Base-by-base conservation (phyloP, 495 filamentous ascomycete genomes). In the Tuber indicum region DNA sequence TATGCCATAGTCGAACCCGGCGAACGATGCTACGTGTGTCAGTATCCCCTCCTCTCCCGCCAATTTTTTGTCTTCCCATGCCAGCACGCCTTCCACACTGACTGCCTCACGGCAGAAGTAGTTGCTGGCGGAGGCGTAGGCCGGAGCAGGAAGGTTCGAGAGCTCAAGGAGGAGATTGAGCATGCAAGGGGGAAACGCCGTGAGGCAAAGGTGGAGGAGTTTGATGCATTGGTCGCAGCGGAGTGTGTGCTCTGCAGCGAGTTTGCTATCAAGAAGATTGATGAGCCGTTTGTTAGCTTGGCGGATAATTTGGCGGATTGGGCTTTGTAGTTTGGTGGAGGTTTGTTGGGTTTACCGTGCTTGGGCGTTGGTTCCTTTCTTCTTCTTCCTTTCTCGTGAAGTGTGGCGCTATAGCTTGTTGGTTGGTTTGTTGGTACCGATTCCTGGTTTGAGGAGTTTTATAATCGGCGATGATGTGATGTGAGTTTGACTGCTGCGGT, bases 1-100 rank as follows among this genome's bases (percentile, higher is more conserved):
- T 99, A 98, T 82, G 96, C 96, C 4, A 96, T 99, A 69, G 96
- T 99, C 19, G 95, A 97, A 84, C 96, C 96, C 0, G 96, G 96
- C 1, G 96, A 99, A 86, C 90, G 92, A 80, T 99, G 96, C 83
- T 94, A 92, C 85, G 88, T 92, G 32, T 99, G 96, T 82, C 89
- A 90, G 7, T 84, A 97, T 70, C 96, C 96, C 41, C 86, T 98
- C 52, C 87, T 99, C 26, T 92, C 91, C 78, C 86, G 95, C 75
- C 93, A 97, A 83, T 99, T 98, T 85, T 99, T 97, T 77, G 96
- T 98, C 17, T 99, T 98, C 83, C 94, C 96, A 0, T 99, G 96
- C 84, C 96, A 98, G 86, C 96, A 99, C 85, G 94, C 94, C 32
- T 98, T 98, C 80, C 96, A 99, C 83, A 93, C 91, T 76, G 96